Conservation (phyloP, 164 flowering plant species). For the Kingdonia uniflora region DNA sequence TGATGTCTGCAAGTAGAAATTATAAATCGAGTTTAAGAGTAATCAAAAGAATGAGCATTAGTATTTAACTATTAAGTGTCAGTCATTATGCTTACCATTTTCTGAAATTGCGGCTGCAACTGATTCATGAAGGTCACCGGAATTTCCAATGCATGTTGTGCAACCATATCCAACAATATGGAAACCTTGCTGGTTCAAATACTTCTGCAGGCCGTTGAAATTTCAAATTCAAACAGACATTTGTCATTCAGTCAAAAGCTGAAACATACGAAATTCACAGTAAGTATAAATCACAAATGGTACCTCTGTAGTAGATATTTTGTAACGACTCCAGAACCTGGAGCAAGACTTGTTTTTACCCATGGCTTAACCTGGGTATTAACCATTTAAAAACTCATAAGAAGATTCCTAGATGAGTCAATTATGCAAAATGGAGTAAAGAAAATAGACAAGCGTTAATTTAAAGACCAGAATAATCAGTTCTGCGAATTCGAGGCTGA, state of each 20-base stretch:
- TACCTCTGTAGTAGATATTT: slow-evolving; percentile 73
- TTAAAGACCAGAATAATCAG: no score
- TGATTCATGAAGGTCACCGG: slow-evolving; percentile 73
- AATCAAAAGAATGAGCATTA: no score
- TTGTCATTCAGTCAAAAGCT: no score
- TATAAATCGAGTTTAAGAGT: no score
- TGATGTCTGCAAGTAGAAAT: slow-evolving; percentile 40
- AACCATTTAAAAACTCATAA: no score
- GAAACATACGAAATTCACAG: no score
- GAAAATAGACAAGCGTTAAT: no score
- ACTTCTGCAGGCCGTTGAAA: slow-evolving; percentile 67
- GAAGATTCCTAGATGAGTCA: no score
- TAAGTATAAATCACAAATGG: not conserved
- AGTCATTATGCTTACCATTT: slow-evolving; percentile 36
- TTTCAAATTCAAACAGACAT: no score
- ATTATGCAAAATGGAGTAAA: no score
- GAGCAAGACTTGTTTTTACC: slow-evolving; percentile 88
- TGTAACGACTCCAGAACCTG: slow-evolving; percentile 86
- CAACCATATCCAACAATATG: slow-evolving; percentile 86
- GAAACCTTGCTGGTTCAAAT: slow-evolving; percentile 65
- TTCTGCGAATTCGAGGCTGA: slow-evolving; percentile 6
- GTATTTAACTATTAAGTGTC: no score
- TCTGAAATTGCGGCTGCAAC: slow-evolving; percentile 65
- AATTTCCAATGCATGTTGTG: slow-evolving; percentile 88
- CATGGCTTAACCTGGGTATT: slow-evolving; percentile 69